phyloP scores from a whole-genome alignment of 176 grass and related monocot species.

The Avena atlantica region DNA sequence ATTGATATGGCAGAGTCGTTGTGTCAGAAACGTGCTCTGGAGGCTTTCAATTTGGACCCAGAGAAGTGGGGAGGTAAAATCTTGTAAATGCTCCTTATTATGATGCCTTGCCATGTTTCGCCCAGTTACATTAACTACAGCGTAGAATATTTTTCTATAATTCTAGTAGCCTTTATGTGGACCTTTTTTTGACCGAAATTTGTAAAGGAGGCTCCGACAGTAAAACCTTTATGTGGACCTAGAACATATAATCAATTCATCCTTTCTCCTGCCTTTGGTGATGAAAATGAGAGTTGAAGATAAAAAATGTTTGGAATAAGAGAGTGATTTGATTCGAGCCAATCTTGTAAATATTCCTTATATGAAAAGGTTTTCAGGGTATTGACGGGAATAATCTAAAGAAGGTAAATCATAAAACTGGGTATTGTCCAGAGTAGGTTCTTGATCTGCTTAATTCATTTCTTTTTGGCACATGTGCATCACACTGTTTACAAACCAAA shows the following conservation, averaged over 20 bases:
- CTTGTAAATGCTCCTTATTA: neutral
- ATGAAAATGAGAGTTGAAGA: conserved; percentile 4
- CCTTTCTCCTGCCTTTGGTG: neutral
- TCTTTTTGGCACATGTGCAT: conserved; percentile 21
- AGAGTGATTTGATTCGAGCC: neutral
- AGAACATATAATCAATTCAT: neutral
- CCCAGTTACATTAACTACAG: neutral
- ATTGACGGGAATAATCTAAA: conserved; percentile 22
- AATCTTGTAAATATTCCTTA: conserved; percentile 17
- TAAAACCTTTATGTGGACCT: neutral
- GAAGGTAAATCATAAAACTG: neutral
- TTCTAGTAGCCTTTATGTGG: neutral
- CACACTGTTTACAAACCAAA: conserved; percentile 14
- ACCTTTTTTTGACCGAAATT: neutral
- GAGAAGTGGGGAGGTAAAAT: conserved; percentile 96
- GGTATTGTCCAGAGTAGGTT: conserved; percentile 14
- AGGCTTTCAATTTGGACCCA: conserved; percentile 84
- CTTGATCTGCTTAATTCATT: neutral
- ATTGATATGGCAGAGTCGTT: conserved; percentile 96
- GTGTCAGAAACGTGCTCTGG: conserved; percentile 95
- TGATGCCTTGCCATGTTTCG: conserved; percentile 1
- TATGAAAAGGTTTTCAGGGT: neutral
- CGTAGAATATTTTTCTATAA: neutral
- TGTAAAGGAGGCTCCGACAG: neutral
- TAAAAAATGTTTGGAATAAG: conserved; percentile 22